phyloP scores from a whole-genome alignment of 192 early-diverging fungal genomes.

The Backusella westeae region DNA sequence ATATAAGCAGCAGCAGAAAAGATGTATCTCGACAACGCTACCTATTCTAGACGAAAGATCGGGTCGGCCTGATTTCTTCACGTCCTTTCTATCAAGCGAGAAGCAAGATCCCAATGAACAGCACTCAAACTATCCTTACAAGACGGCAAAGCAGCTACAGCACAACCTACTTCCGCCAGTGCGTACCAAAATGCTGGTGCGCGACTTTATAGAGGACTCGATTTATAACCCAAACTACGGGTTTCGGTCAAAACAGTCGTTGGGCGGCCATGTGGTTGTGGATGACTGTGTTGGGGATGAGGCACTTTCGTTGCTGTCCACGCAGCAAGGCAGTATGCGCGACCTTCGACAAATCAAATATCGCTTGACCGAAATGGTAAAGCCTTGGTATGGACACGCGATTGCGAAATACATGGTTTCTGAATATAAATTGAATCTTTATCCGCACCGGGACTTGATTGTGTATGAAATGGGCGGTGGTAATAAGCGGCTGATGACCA shows the following conservation, averaged over 20 bases:
- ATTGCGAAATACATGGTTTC: conserved; percentile 86
- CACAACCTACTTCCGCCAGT: conserved; percentile 41
- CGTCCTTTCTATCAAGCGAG: neutral
- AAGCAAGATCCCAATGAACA: neutral
- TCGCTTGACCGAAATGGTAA: conserved; percentile 92
- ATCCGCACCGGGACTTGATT: conserved; percentile 63
- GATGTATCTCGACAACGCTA: neutral
- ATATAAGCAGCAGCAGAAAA: neutral
- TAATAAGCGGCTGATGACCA: conserved; percentile 90
- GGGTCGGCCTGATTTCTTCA: neutral
- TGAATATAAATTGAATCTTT: conserved; percentile 67
- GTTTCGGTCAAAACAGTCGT: conserved; percentile 91
- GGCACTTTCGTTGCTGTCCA: neutral
- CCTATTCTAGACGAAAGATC: neutral
- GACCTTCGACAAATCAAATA: conserved; percentile 81
- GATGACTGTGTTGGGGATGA: neutral
- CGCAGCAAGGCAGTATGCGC: neutral
- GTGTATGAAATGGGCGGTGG: conserved; percentile 97
- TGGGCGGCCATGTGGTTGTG: neutral
- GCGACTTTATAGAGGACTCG: conserved; percentile 94
- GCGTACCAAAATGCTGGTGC: conserved; percentile 65
- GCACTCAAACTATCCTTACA: conserved; percentile 33
- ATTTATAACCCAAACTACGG: conserved; percentile 96
- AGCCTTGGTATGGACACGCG: conserved; percentile 91
- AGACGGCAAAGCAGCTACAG: conserved; percentile 45